Evolutionary conservation across 495 filamentous ascomycete genomes (phyloP).

Genomic region (Margaritispora aquatica): DNA sequence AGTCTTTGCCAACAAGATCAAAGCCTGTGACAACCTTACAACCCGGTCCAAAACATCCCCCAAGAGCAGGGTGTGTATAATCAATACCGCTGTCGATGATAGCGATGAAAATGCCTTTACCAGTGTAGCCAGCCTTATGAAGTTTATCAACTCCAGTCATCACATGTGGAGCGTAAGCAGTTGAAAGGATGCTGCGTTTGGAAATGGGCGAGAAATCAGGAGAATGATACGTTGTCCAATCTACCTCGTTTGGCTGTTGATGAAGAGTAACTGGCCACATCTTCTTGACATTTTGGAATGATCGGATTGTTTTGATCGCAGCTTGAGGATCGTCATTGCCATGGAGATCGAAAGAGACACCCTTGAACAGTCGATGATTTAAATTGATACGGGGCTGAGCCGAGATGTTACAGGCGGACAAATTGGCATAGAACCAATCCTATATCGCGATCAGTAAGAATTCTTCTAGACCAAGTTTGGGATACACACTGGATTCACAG

Average conservation of each 20-base stretch:
- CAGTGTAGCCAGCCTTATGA: conserved; percentile 26
- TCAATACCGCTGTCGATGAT: conserved; percentile 42
- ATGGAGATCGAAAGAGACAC: neutral
- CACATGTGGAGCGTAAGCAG: neutral
- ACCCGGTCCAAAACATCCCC: conserved; percentile 37
- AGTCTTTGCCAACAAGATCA: conserved; percentile 29
- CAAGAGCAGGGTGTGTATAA: conserved; percentile 42
- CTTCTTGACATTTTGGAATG: neutral
- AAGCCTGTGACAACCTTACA: conserved; percentile 37
- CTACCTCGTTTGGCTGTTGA: neutral
- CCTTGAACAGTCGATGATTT: neutral
- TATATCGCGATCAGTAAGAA: neutral
- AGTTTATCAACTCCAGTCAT: conserved; percentile 28
- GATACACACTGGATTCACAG: neutral
- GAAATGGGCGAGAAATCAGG: too few relatives aligned
- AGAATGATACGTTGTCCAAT: too few relatives aligned
- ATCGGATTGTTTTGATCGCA: neutral
- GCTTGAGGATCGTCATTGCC: neutral
- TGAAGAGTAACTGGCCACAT: neutral
- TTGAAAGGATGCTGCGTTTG: neutral
- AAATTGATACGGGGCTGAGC: neutral
- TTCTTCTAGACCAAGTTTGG: neutral
- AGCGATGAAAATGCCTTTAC: conserved; percentile 28
- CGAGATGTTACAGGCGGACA: neutral
- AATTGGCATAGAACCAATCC: neutral